phyloP scores from a whole-genome alignment of 306 rosid species.

The Cercis canadensis region DNA sequence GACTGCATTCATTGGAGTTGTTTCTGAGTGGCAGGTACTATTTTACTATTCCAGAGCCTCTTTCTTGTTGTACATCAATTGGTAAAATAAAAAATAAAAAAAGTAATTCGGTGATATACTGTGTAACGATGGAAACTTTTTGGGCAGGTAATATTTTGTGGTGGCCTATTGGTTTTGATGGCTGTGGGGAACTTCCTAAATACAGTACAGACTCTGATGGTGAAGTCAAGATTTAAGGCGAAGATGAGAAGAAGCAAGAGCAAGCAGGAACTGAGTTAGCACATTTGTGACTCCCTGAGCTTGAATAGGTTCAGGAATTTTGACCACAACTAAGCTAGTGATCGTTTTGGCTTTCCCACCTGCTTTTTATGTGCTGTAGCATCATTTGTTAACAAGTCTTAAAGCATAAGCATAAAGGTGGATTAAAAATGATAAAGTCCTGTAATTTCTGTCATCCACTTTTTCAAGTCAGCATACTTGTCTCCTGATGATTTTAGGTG shows the following conservation, averaged over 20 bases:
- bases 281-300: slow-evolving; percentile 28
- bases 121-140: slow-evolving; percentile 32
- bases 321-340: slow-evolving; percentile 47
- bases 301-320: slow-evolving; percentile 37
- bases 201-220: slow-evolving; percentile 88
- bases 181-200: slow-evolving; percentile 91
- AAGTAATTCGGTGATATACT: slow-evolving; percentile 24
- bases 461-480: slow-evolving; percentile 27
- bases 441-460: slow-evolving; percentile 31
- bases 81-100: background rate
- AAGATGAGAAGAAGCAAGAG: slow-evolving; percentile 92
- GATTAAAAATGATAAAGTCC: slow-evolving; percentile 26
- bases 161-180: slow-evolving; percentile 80
- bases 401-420: slow-evolving; percentile 41
- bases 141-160: slow-evolving; percentile 87
- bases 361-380: slow-evolving; percentile 44
- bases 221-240: slow-evolving; percentile 94
- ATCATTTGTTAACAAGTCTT: slow-evolving; percentile 13
- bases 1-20: slow-evolving; percentile 70
- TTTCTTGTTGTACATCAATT: background rate
- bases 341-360: background rate
- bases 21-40: slow-evolving; percentile 96
- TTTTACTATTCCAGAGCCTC: slow-evolving; percentile 6
- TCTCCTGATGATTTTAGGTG: background rate
- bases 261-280: slow-evolving; percentile 74